A percentile compares a stretch with the other conserved stretches of the same genome.
Evolutionary conservation across 305 asterid genomes (phyloP).

Genomic region (Solanum hybrid): DNA sequence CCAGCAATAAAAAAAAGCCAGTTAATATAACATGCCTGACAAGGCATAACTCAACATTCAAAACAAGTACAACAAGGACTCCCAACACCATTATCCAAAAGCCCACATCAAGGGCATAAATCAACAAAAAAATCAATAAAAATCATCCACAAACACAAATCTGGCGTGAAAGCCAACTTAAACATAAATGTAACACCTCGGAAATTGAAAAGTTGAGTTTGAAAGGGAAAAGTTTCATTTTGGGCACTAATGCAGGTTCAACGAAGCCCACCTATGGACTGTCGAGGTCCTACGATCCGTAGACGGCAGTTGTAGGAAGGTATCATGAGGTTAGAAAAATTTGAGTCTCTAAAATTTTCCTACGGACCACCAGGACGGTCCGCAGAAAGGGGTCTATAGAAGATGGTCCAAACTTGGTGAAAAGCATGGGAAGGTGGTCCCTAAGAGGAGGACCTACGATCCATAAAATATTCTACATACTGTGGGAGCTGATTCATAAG

Average conservation of each 20-base stretch:
- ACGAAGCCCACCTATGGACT: background rate
- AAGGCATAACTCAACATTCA: background rate
- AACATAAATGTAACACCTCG: background rate
- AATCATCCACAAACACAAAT: background rate
- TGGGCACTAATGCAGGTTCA: background rate
- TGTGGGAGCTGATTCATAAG: background rate
- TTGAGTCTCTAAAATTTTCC: background rate
- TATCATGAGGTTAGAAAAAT: background rate
- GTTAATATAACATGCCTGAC: background rate
- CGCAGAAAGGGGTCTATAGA: background rate
- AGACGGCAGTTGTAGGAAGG: background rate
- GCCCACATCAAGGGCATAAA: background rate
- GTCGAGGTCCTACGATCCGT: background rate
- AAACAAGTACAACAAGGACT: background rate
- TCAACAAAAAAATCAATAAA: background rate
- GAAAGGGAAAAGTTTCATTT: background rate
- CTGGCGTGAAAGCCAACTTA: background rate
- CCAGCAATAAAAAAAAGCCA: background rate
- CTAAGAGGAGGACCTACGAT: background rate
- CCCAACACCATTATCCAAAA: background rate
- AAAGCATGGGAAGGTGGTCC: background rate
- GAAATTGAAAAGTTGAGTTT: background rate
- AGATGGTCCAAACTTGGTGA: background rate
- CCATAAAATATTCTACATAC: background rate
- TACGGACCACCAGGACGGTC: background rate